These are phyloP conservation scores for Stachybotrys chartarum DNA, from an alignment of 2,329 filamentous ascomycete genomes.

Conservation along the genomic window DNA sequence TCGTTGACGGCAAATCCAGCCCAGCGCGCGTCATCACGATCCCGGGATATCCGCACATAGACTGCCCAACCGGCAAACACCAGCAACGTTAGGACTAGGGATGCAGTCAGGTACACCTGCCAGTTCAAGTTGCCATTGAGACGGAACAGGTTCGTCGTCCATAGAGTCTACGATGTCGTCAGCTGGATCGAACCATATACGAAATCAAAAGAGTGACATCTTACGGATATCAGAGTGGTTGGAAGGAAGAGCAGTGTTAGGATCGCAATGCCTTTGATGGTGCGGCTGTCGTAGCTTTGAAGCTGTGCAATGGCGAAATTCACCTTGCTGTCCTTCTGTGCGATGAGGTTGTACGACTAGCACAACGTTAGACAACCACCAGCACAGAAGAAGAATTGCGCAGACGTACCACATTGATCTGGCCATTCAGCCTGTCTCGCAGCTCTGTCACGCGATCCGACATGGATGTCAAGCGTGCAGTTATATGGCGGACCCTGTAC, in stretches of 20 bases:
- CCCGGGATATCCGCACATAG: not conserved
- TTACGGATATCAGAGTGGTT: slow-evolving; percentile 3
- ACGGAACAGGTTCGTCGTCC: not conserved
- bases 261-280: slow-evolving; percentile 1
- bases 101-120: not conserved
- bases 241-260: slow-evolving; percentile 3
- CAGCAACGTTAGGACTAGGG: not conserved
- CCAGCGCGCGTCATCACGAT: not conserved
- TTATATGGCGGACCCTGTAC: not conserved
- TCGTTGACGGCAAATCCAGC: not conserved
- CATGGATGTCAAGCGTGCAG: not conserved
- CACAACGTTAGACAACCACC: not conserved
- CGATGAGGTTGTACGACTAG: slow-evolving; percentile 4
- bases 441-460: not conserved
- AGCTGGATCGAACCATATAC: not conserved
- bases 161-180: not conserved
- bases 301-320: slow-evolving; percentile 3
- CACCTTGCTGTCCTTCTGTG: slow-evolving; percentile 4
- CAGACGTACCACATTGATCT: slow-evolving; percentile 6
- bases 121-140: not conserved
- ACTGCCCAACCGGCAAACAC: not conserved
- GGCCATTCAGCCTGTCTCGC: not conserved
- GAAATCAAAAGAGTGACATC: not conserved
- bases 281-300: slow-evolving; percentile 2
- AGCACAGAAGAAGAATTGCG: not conserved